Percentiles rank a stretch among this genome's conserved stretches.
phyloP scores from a whole-genome alignment of 305 asterid species.

The Fraxinus albicans region DNA sequence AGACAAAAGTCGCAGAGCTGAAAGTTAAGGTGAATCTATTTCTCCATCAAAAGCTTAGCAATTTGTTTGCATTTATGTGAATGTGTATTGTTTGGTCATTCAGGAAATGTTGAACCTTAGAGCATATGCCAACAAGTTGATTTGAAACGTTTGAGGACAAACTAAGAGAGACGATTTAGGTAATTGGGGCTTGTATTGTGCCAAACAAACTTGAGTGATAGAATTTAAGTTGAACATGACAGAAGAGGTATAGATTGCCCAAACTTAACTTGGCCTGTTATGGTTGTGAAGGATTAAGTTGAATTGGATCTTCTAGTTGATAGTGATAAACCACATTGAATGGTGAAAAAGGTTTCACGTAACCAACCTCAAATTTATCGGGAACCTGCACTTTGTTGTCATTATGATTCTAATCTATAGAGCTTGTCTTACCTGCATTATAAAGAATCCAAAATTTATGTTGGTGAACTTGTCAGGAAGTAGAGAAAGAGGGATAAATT shows the following conservation, averaged over 20 bases:
- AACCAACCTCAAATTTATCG: neutral
- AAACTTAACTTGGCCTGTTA: neutral
- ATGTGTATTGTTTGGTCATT: constrained; percentile 1
- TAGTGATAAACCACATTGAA: neutral
- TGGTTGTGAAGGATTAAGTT: neutral
- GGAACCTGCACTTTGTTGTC: neutral
- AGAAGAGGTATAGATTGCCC: neutral
- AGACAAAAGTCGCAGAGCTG: constrained; percentile 74
- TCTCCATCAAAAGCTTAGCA: neutral
- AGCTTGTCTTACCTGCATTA: neutral
- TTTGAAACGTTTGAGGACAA: neutral
- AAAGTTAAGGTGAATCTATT: constrained; percentile 61
- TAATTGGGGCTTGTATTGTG: neutral
- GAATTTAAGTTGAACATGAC: neutral
- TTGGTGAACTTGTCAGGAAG: neutral
- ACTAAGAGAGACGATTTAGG: neutral
- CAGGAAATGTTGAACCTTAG: neutral
- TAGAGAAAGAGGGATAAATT: constrained; percentile 8
- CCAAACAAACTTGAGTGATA: neutral
- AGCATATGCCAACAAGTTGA: neutral
- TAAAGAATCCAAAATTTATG: neutral
- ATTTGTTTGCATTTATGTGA: constrained; percentile 4
- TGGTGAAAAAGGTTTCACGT: neutral
- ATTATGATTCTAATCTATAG: constrained; percentile 2
- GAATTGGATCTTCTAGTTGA: neutral